These are phyloP conservation scores for Colletotrichum sojae DNA, from an alignment of 2,329 filamentous ascomycete genomes.

Conservation along the genomic window DNA sequence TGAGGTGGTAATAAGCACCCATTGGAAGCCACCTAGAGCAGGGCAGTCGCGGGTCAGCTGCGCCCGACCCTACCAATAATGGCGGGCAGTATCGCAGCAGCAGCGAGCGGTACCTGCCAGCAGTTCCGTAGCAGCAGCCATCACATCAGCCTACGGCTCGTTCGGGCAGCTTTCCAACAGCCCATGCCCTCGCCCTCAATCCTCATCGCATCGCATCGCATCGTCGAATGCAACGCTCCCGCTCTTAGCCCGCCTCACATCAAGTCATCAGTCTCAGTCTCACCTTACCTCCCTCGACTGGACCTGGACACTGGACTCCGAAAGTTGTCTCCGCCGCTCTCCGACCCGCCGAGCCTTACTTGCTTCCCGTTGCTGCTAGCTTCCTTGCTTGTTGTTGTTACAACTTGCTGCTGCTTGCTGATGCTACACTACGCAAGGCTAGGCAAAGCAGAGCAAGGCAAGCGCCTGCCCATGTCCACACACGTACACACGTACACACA, in stretches of 20 bases:
- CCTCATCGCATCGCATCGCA: neutral
- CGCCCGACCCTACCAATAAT: constrained; percentile 29
- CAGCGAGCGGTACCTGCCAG: too few relatives aligned
- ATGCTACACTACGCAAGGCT: too few relatives aligned
- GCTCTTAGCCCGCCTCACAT: constrained; percentile 20
- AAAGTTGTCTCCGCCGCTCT: constrained; percentile 5
- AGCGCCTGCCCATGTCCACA: constrained; percentile 9
- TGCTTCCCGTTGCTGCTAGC: constrained; percentile 1
- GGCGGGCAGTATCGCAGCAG: constrained; percentile 16
- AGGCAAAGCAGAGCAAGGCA: too few relatives aligned
- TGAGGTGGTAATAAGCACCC: too few relatives aligned
- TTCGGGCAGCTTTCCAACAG: constrained; percentile 60
- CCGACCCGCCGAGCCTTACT: neutral
- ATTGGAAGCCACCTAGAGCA: neutral
- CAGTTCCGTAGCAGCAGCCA: neutral
- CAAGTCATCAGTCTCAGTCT: neutral
- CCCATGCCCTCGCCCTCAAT: constrained; percentile 19
- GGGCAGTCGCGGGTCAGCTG: constrained; percentile 9
- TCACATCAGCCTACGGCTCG: constrained; percentile 62
- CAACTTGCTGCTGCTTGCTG: too few relatives aligned
- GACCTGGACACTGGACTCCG: neutral
- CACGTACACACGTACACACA: constrained; percentile 8
- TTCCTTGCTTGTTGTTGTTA: neutral
- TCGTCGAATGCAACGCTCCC: constrained; percentile 27
- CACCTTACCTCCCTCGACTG: neutral